These are phyloP conservation scores for Fusarium tuaranense DNA, from an alignment of 2,329 filamentous ascomycete species.

Conservation along the genomic window DNA sequence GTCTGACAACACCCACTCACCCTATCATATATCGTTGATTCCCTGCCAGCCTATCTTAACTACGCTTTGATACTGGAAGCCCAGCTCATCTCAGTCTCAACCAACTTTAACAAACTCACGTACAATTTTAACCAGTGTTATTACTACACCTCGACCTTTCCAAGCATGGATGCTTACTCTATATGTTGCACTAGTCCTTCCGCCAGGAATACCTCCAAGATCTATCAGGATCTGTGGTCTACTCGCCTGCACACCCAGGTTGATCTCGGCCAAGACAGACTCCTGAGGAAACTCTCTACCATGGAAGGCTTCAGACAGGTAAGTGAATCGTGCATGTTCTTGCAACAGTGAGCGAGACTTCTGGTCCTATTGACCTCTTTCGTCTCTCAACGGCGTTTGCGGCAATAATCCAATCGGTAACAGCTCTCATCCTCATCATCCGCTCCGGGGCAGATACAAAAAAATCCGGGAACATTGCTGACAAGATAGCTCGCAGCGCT, in stretches of 20 bases:
- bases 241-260: conserved; percentile 53
- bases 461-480: conserved; percentile 28
- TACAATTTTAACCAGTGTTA: conserved; percentile 11
- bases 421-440: conserved; percentile 15
- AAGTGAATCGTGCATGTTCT: conserved; percentile 19
- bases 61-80: conserved; percentile 32
- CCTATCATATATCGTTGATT: conserved; percentile 24
- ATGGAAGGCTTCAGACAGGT: conserved; percentile 54
- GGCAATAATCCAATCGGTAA: neutral
- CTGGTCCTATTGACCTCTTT: conserved; percentile 8
- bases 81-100: conserved; percentile 16
- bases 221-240: conserved; percentile 62
- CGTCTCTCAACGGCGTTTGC: neutral
- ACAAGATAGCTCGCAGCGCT: conserved; percentile 40
- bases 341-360: neutral
- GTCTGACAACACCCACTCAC: conserved; percentile 5
- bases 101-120: conserved; percentile 6
- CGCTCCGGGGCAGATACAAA: conserved; percentile 26
- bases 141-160: conserved; percentile 1
- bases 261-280: conserved; percentile 48
- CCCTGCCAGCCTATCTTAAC: conserved; percentile 9
- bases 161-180: conserved; percentile 64
- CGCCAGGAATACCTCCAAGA: conserved; percentile 57
- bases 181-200: conserved; percentile 60
- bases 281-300: conserved; percentile 43